Conservation (phyloP, 2,329 filamentous ascomycete species). For the Alternaria novae-zelandiae region DNA sequence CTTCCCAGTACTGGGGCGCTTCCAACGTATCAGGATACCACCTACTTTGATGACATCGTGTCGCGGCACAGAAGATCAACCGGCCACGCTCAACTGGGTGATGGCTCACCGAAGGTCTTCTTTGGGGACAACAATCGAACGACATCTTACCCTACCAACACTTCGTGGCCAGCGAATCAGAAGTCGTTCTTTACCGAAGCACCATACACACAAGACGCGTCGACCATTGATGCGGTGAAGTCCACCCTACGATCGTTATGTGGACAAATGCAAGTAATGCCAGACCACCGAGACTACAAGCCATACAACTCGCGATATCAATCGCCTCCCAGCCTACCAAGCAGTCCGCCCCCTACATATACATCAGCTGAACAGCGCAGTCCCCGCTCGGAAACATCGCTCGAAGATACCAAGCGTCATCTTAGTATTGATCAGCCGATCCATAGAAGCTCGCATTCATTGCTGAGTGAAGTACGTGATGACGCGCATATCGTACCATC, state of each 20-base stretch:
- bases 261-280: not conserved
- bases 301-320: not conserved
- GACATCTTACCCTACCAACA: not conserved
- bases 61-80: not conserved
- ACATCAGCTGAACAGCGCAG: not conserved
- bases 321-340: not conserved
- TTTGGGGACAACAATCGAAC: not conserved
- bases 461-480: not conserved
- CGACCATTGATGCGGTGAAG: not conserved
- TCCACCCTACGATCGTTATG: not conserved
- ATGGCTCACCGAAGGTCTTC: not conserved
- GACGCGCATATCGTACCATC: not conserved
- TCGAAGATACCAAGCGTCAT: not conserved
- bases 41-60: constrained; percentile 9
- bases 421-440: not conserved
- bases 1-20: not conserved
- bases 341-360: constrained; percentile 9
- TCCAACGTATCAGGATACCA: constrained; percentile 6
- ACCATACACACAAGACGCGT: not conserved
- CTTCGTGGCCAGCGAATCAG: not conserved
- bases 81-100: not conserved
- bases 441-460: not conserved
- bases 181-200: not conserved
- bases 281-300: not conserved
- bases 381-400: not conserved